Conservation (phyloP, 257 asterid species). For the Leonotis leonurus region DNA sequence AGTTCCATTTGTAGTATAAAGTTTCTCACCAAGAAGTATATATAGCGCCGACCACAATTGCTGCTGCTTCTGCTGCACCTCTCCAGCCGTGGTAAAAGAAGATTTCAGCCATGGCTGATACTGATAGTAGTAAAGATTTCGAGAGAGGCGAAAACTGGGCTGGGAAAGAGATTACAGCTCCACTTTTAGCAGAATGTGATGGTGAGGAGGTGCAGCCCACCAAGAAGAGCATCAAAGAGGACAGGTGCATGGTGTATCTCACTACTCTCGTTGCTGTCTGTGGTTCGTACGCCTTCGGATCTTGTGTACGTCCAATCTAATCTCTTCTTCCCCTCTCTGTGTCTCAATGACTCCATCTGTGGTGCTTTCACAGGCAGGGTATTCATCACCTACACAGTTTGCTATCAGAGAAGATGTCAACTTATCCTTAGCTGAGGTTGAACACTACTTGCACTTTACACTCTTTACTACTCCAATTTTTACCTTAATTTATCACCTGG, state of each 20-base stretch:
- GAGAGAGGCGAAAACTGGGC: slow-evolving; percentile 11
- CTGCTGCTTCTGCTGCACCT: too few species aligned
- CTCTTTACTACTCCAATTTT: background rate
- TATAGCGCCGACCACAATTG: slow-evolving; percentile 4
- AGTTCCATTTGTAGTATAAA: background rate
- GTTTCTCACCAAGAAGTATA: background rate
- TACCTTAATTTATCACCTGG: background rate
- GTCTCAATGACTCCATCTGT: background rate
- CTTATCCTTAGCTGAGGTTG: slow-evolving; percentile 77
- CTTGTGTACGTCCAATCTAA: slow-evolving; percentile 46
- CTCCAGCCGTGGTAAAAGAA: too few species aligned
- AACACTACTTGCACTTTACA: background rate
- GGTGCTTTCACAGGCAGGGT: slow-evolving; percentile 60
- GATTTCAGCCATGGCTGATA: slow-evolving; percentile 20
- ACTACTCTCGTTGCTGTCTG: slow-evolving; percentile 79
- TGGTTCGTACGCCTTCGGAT: slow-evolving; percentile 81
- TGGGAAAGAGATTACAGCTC: slow-evolving; percentile 33
- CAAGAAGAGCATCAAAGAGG: slow-evolving; percentile 30
- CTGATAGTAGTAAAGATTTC: slow-evolving; percentile 29
- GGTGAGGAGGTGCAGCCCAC: slow-evolving; percentile 8
- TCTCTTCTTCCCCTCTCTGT: background rate
- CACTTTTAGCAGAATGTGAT: slow-evolving; percentile 33
- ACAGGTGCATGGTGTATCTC: slow-evolving; percentile 68
- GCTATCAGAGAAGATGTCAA: slow-evolving; percentile 62
- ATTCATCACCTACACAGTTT: slow-evolving; percentile 86